Evolutionary conservation across 2,329 filamentous ascomycete species (phyloP), one percentile per base, ranked within the genome.

Genomic region (Arachnomyces sp.): DNA sequence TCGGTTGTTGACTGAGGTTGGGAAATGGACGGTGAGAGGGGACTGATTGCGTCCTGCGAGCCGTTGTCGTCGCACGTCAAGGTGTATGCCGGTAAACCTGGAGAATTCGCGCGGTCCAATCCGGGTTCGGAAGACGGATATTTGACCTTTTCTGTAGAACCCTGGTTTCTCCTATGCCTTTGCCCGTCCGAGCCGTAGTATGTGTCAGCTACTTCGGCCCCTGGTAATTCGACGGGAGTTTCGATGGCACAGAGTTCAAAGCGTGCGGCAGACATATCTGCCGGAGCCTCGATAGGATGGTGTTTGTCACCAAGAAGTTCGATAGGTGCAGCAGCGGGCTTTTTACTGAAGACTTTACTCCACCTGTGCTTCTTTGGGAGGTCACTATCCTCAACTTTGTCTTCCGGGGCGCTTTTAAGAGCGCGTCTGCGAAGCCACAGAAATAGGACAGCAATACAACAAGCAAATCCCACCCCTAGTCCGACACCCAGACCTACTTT

Each of bases 291-390:
- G 15, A 44, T 44, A 4, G 50, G 48, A 31, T 53, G 48, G 16
- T 39, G 48, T 34, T 49, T 52, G 36, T 56, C 53, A 6, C 42
- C 54, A 13, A 46, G 40, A 18, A 57, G 40, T 37, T 57, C 55
- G 13, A 45, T 39, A 3, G 34, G 18, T 34, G 31, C 20, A 15
- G 25, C 14, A 9, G 31, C n/a, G 12, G 28, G 31, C 17, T n/a
- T 25, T 39, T 25, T 43, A 36, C 38, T 28, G 38, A 38, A 44
- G 28, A 50, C 31, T 15, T 43, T 39, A 38, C 47, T 40, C 34
- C 39, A 12, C 18, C 5, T 5, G 49, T 16, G n/a, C 40, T 45
- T 15, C 38, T 31, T 20, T 9, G 38, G 12, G 33, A 45, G 9
- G 17, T 39, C 36, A 15, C n/a, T 16, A 20, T 39, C 25, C 16